Percentiles rank a stretch among this genome's conserved stretches.
phyloP scores from a whole-genome alignment of 1,139 yeast species.

The Yamadazyma siamensis region DNA sequence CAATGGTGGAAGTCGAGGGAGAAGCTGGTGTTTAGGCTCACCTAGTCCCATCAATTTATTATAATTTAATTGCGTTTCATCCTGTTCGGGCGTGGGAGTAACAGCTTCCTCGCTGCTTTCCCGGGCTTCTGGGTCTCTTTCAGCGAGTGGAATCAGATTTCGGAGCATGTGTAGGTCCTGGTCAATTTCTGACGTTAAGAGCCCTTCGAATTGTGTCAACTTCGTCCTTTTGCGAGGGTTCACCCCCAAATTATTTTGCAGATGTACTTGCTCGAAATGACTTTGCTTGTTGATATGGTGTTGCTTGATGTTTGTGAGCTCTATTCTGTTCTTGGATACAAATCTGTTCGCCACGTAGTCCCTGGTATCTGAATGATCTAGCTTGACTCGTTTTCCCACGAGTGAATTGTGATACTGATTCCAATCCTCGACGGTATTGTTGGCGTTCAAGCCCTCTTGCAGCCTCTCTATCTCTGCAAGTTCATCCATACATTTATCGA shows the following conservation, averaged over 20 bases:
- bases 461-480: slow-evolving; percentile 25
- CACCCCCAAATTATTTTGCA: no score
- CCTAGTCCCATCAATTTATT: no score
- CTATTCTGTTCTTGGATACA: slow-evolving; percentile 30
- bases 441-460: slow-evolving; percentile 23
- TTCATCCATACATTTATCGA: slow-evolving; percentile 22
- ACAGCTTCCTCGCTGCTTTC: no score
- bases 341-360: slow-evolving; percentile 5
- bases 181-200: neutral
- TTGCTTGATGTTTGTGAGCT: slow-evolving; percentile 27
- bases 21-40: no score
- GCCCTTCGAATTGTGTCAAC: no score
- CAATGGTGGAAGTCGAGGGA: no score
- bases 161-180: neutral
- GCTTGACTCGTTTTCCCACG: slow-evolving; percentile 13
- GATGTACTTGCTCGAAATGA: no score
- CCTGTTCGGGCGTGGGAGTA: no score
- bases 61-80: no score
- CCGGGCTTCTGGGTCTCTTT: neutral
- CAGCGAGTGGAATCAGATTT: neutral
- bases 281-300: neutral
- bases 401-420: slow-evolving; percentile 32
- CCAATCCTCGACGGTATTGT: slow-evolving; percentile 16
- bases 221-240: no score
- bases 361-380: slow-evolving; percentile 7